Evolutionary conservation across 2,329 filamentous ascomycete genomes (phyloP).

Genomic region (Boeremia lycopersici): DNA sequence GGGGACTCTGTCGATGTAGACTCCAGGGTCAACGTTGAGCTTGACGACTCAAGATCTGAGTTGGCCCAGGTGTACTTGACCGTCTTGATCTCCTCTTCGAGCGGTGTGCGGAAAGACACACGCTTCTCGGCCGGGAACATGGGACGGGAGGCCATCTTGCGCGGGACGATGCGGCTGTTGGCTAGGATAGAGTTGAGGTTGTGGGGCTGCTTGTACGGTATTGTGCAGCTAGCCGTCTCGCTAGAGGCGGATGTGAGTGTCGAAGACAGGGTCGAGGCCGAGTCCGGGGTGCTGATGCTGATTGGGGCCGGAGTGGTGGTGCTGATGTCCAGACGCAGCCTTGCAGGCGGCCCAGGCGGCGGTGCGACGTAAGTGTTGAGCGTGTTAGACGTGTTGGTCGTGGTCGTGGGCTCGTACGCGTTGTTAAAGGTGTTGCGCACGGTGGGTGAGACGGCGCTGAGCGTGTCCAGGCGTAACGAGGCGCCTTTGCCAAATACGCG

Average conservation of each 20-base stretch:
- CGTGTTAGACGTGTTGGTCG: slow-evolving; percentile 13
- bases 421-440: slow-evolving; percentile 67
- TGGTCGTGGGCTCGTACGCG: slow-evolving; percentile 54
- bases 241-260: slow-evolving; percentile 49
- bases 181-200: slow-evolving; percentile 53
- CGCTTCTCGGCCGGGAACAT: slow-evolving; percentile 63
- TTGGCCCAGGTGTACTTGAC: slow-evolving; percentile 61
- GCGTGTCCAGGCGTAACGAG: slow-evolving; percentile 59
- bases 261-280: slow-evolving; percentile 48
- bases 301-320: slow-evolving; percentile 31
- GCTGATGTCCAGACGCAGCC: slow-evolving; percentile 43
- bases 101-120: slow-evolving; percentile 61
- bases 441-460: slow-evolving; percentile 65
- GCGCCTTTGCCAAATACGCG: slow-evolving; percentile 60
- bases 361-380: slow-evolving; percentile 25
- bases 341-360: slow-evolving; percentile 34
- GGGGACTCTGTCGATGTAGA: slow-evolving; percentile 20
- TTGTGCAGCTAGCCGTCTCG: slow-evolving; percentile 43
- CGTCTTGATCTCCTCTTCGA: slow-evolving; percentile 66
- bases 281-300: slow-evolving; percentile 42
- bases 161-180: slow-evolving; percentile 50
- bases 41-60: slow-evolving; percentile 58
- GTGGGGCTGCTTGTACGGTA: slow-evolving; percentile 55
- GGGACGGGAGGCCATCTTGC: slow-evolving; percentile 50
- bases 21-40: slow-evolving; percentile 34